Evolutionary conservation across 2,329 filamentous ascomycete genomes (phyloP).

Genomic region (Alternaria infectoria): DNA sequence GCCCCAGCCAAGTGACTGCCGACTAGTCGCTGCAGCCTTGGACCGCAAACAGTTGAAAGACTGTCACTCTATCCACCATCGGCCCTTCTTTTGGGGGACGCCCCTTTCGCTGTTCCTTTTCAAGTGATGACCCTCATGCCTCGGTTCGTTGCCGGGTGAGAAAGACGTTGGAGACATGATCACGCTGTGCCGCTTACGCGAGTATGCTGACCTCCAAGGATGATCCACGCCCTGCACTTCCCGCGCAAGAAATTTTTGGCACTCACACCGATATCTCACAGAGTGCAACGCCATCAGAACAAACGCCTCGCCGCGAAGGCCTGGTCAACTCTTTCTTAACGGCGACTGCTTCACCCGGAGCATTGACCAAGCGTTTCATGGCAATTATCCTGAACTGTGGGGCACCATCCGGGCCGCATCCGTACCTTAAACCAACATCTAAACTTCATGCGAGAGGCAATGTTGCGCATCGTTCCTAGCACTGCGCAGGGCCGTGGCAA

Average conservation of each 20-base stretch:
- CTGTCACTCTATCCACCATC: background rate
- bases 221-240: background rate
- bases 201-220: background rate
- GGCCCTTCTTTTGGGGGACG: constrained; percentile 1
- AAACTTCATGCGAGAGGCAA: background rate
- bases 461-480: constrained; percentile 1
- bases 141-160: constrained; percentile 3
- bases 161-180: background rate
- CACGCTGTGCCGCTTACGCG: constrained; percentile 1
- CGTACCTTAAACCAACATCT: constrained; percentile 14
- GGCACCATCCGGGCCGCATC: constrained; percentile 13
- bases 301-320: background rate
- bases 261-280: background rate
- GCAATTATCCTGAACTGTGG: constrained; percentile 4
- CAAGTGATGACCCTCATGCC: background rate
- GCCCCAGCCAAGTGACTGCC: background rate
- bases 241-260: background rate
- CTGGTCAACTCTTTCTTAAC: background rate
- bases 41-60: background rate
- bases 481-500: background rate
- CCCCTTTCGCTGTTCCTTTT: background rate
- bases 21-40: constrained; percentile 1
- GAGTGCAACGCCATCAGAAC: background rate
- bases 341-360: background rate
- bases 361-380: constrained; percentile 13